phyloP scores from a whole-genome alignment of 2,329 filamentous ascomycete species.

The Aspergillus phoenicis region DNA sequence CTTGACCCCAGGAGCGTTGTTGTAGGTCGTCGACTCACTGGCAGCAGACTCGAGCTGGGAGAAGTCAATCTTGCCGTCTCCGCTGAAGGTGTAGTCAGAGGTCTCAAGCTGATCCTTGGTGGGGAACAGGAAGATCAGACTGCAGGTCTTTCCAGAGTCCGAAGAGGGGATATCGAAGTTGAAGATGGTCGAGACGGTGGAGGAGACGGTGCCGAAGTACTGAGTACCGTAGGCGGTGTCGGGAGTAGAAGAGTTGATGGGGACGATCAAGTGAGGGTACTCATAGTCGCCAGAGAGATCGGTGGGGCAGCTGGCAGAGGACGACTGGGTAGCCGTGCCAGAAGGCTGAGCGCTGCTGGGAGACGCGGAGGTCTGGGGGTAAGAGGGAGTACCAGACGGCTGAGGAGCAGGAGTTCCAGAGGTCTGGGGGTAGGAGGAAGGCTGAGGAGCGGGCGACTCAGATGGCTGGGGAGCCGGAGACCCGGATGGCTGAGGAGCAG shows the following conservation, averaged over 20 bases:
- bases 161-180: conserved; percentile 66
- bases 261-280: conserved; percentile 65
- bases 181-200: conserved; percentile 61
- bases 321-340: conserved; percentile 14
- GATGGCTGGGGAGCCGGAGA: conserved; percentile 9
- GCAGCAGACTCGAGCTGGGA: conserved; percentile 53
- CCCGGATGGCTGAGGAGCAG: conserved; percentile 7
- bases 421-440: conserved; percentile 7
- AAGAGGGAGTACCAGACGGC: conserved; percentile 1
- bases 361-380: conserved; percentile 6
- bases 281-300: conserved; percentile 53
- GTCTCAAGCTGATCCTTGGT: conserved; percentile 59
- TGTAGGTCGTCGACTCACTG: conserved; percentile 55
- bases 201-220: conserved; percentile 59
- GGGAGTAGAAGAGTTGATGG: conserved; percentile 59
- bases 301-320: conserved; percentile 45
- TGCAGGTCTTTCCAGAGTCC: conserved; percentile 63
- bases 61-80: conserved; percentile 58
- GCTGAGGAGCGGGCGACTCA: conserved; percentile 4
- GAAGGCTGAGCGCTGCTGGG: conserved; percentile 18
- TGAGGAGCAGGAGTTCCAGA: conserved; percentile 3
- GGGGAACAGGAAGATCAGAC: conserved; percentile 67
- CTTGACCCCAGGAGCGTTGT: conserved; percentile 53
- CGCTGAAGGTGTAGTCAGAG: conserved; percentile 58
- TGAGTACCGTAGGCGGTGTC: conserved; percentile 56